Conservation (phyloP, 495 filamentous ascomycete genomes). For the Hypoxylon fragiforme region DNA sequence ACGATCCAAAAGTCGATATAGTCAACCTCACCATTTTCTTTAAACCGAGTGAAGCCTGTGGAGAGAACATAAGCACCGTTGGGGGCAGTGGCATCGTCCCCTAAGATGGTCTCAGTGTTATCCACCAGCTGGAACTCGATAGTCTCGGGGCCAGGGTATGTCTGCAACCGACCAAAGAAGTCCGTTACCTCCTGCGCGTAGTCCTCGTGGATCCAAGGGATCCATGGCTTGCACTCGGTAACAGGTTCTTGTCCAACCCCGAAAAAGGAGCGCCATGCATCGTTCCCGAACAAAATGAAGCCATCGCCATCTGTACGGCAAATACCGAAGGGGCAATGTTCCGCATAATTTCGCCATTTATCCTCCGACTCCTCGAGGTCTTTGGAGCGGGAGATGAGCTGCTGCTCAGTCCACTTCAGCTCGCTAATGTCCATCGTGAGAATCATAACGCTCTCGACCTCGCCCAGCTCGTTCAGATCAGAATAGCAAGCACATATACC, state of each 20-base stretch:
- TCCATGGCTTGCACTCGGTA: slow-evolving; percentile 16
- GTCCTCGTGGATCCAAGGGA: slow-evolving; percentile 26
- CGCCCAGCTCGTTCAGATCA: slow-evolving; percentile 33
- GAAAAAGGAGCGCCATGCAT: slow-evolving; percentile 58
- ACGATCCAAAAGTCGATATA: slow-evolving; percentile 43
- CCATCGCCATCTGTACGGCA: slow-evolving; percentile 65
- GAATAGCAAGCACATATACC: slow-evolving; percentile 36
- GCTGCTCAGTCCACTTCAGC: slow-evolving; percentile 50
- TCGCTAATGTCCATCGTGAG: slow-evolving; percentile 49
- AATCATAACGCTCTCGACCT: slow-evolving; percentile 35
- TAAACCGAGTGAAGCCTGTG: slow-evolving; percentile 37
- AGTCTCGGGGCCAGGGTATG: slow-evolving; percentile 13
- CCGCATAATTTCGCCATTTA: slow-evolving; percentile 67
- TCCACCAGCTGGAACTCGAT: slow-evolving; percentile 25
- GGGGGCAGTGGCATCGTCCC: slow-evolving; percentile 20
- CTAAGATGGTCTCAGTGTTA: slow-evolving; percentile 25
- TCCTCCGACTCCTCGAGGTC: slow-evolving; percentile 66
- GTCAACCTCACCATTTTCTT: slow-evolving; percentile 45
- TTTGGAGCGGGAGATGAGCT: slow-evolving; percentile 24
- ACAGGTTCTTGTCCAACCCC: neutral
- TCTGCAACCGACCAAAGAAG: slow-evolving; percentile 17
- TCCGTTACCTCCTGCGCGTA: slow-evolving; percentile 13
- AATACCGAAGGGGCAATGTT: slow-evolving; percentile 69
- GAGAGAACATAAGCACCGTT: slow-evolving; percentile 22
- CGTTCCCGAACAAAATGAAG: slow-evolving; percentile 65